These are phyloP conservation scores for Metschnikowia gruessii DNA, from an alignment of 805 yeast genomes.

Conservation along the genomic window DNA sequence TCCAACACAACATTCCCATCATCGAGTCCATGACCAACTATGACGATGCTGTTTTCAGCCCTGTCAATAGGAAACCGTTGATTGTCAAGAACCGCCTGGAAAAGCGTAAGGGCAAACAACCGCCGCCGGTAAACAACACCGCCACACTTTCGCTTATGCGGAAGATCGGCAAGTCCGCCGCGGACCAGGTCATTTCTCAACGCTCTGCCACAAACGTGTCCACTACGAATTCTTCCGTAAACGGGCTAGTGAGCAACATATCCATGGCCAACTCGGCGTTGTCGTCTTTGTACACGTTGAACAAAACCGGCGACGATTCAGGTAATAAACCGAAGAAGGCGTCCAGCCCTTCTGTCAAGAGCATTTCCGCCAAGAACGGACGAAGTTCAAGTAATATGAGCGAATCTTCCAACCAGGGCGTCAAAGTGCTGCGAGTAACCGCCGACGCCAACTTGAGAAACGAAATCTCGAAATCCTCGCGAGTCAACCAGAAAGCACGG, in stretches of 20 bases:
- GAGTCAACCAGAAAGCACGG: neutral
- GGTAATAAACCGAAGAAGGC: neutral
- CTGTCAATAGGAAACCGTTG: slow-evolving; percentile 17
- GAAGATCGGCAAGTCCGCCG: neutral
- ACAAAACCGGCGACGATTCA: slow-evolving; percentile 22
- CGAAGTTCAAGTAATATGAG: slow-evolving; percentile 5
- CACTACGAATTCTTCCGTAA: slow-evolving; percentile 34
- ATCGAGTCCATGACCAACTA: slow-evolving; percentile 63
- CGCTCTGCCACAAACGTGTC: slow-evolving; percentile 27
- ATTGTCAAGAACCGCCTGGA: slow-evolving; percentile 2
- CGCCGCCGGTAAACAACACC: slow-evolving; percentile 10
- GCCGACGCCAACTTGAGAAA: slow-evolving; percentile 11
- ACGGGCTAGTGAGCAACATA: slow-evolving; percentile 36
- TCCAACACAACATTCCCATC: slow-evolving; percentile 37
- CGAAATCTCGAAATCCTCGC: slow-evolving; percentile 3
- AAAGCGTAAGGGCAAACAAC: neutral
- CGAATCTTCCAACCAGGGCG: slow-evolving; percentile 2
- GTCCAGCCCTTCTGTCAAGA: neutral
- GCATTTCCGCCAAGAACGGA: neutral
- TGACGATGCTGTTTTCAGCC: slow-evolving; percentile 56
- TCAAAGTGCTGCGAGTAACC: slow-evolving; percentile 6
- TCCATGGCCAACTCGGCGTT: slow-evolving; percentile 35
- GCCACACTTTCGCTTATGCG: slow-evolving; percentile 31
- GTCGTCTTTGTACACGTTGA: slow-evolving; percentile 36
- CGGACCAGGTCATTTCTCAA: neutral